A percentile compares a stretch with the other conserved stretches of the same genome.
phyloP scores from a whole-genome alignment of 1,284 basidiomycete species.

The Apiotrichum domesticum region DNA sequence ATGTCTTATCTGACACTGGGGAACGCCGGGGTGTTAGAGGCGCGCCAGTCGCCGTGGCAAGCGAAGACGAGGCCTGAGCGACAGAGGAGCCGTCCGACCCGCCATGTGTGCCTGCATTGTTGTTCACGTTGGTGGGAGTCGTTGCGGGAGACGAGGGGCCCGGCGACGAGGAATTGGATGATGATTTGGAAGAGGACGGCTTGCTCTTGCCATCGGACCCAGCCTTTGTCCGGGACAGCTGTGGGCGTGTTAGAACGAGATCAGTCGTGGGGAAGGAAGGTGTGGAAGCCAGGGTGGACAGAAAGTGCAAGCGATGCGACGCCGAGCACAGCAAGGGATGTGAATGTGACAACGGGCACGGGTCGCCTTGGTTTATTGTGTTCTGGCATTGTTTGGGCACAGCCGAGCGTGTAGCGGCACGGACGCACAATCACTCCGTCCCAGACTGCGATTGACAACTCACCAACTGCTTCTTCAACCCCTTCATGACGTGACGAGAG shows the following conservation, averaged over 20 bases:
- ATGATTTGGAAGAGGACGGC: slow-evolving; percentile 47
- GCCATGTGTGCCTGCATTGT: not conserved
- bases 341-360: not conserved
- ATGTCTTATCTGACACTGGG: slow-evolving; percentile 45
- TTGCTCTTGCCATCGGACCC: slow-evolving; percentile 41
- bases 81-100: not conserved
- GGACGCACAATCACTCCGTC: too few species aligned
- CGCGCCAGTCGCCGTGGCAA: slow-evolving; percentile 31
- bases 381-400: too few species aligned
- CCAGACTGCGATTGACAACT: slow-evolving; percentile 9
- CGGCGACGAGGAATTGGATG: slow-evolving; percentile 29
- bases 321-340: not conserved
- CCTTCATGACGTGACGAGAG: slow-evolving; percentile 64
- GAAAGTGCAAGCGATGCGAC: not conserved
- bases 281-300: not conserved
- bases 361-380: not conserved
- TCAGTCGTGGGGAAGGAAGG: not conserved
- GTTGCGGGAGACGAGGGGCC: slow-evolving; percentile 20
- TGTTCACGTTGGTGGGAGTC: slow-evolving; percentile 1
- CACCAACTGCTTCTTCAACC: slow-evolving; percentile 81
- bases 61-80: slow-evolving; percentile 9
- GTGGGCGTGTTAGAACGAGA: slow-evolving; percentile 5
- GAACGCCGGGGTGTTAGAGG: slow-evolving; percentile 41
- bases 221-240: slow-evolving; percentile 39
- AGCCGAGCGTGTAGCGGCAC: too few species aligned